These are phyloP conservation scores for Neonectria coccinea DNA, from an alignment of 2,329 filamentous ascomycete genomes.

Conservation along the genomic window DNA sequence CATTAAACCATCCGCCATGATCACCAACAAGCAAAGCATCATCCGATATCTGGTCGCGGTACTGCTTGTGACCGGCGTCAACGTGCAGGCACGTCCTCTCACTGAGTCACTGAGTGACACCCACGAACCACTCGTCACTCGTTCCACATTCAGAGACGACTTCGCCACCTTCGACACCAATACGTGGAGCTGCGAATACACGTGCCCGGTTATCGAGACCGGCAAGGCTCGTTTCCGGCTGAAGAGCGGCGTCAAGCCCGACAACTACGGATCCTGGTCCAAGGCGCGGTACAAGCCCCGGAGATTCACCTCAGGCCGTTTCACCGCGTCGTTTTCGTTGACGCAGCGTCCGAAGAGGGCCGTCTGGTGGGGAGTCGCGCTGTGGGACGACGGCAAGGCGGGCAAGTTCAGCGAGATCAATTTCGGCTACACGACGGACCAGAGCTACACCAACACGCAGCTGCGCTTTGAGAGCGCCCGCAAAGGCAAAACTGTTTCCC, in stretches of 20 bases:
- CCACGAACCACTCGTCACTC: background rate
- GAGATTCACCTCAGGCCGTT: conserved; percentile 32
- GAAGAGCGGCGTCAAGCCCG: conserved; percentile 12
- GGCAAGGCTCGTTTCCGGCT: conserved; percentile 33
- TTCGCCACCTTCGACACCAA: conserved; percentile 26
- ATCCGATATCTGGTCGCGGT: conserved; percentile 3
- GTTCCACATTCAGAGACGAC: conserved; percentile 27
- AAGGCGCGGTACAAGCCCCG: conserved; percentile 30
- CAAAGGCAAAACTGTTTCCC: conserved; percentile 8
- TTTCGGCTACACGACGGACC: conserved; percentile 36
- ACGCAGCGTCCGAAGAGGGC: conserved; percentile 26
- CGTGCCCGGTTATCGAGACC: conserved; percentile 33
- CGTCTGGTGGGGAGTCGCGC: conserved; percentile 38
- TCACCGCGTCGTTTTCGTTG: conserved; percentile 32
- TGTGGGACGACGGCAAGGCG: conserved; percentile 29
- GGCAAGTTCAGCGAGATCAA: conserved; percentile 38
- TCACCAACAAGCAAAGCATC: background rate
- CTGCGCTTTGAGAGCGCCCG: conserved; percentile 34
- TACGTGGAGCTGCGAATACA: conserved; percentile 33
- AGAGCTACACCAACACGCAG: conserved; percentile 22
- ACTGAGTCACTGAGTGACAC: background rate
- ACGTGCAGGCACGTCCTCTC: conserved; percentile 16
- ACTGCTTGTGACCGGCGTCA: conserved; percentile 14
- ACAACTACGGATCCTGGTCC: conserved; percentile 34
- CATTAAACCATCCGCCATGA: background rate